Base-by-base conservation (phyloP, 805 yeast genomes). In the Scheffersomyces amazonensis region DNA sequence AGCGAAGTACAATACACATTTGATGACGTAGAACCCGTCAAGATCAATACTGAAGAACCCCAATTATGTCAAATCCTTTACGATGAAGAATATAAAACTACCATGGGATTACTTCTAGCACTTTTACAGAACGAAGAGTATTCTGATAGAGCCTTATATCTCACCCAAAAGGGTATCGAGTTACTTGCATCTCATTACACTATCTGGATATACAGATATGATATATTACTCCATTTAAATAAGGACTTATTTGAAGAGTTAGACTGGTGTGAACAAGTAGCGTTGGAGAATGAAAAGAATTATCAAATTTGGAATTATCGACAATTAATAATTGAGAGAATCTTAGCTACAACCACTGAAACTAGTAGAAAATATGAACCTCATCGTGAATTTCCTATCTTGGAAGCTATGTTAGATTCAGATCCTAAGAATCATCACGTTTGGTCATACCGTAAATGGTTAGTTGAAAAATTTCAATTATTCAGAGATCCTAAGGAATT, bases 231-330 rank as follows among this genome's bases (percentile, higher is more conserved):
- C 17, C 47, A 61, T 21, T 44, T 81, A 21, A 34, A 58, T 4
- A 55, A 58, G 18, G 68, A 63, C 28, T 50, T 78, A 20, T 50
- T 64, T 11, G 62, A 68, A 12, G 96, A 91, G 53, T 66, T 88
- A 27, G 77, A 77, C 27, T 88, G 96, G 96, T 73, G 88, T 45
- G 93, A 87, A 50, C 69, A 69, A 23, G 64, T 87, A 24, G 90
- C 96, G 0, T 54, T 84, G 34, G 80, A 75, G 10, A 83, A 85
- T 57, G 84, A 90, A 29, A 93, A 93, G 59, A 91, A 90, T 66
- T 93, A 93, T 62, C 99, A 93, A 60, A 83, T 91, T n/a, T 93
- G 98, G 97, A 87, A 90, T 50, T 90, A 91, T 54, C 75, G 97
- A 40, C 90, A 84, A 52, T 65, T 80, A 23, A 55, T 91, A 7